Base-by-base conservation (phyloP, 2,329 filamentous ascomycete genomes). In the Teratosphaeria gauchensis region DNA sequence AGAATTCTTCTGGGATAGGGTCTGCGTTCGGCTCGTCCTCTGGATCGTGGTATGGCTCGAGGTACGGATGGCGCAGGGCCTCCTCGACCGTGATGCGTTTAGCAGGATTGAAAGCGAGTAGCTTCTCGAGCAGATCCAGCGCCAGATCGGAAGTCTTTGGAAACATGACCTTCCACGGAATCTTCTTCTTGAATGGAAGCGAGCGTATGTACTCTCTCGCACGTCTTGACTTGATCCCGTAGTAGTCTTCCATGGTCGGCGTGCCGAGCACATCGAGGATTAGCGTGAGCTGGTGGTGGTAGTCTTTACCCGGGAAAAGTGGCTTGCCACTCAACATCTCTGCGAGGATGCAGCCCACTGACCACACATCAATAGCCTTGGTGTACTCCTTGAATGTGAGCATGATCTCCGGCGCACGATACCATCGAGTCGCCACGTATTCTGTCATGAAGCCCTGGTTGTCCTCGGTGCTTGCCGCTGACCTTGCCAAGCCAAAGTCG, bases 391-490 rank as follows among this genome's bases (percentile, higher is more conserved):
- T 97, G 82, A 97, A 99, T 12, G 94, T 99, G 78, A 99, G 87
- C 94, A 99, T 99, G 75, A 99, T 99, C 75, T 99, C 94, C 3
- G 94, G 94, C 5, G 94, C 94, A 76, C 94, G 91, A 77, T 99
- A 99, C 94, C 94, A 99, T 70, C 94, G 87, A 53, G 94, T 99
- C 56, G 94, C 94, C 59, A 99, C 94, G 74, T 99, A 99, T 95
- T 99, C 94, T 16, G 94, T 99, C 94, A 99, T 99, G 84, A 99
- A 99, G 24, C 94, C 94, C n/a, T 92, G 96, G 78, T 99, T 99
- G 76, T 99, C 94, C 72, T 99, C 94, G 66, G 95, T 95, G 9
- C 92, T 96, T 8, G 94, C 94, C 12, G 94, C 94, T 9, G 92
- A 97, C 32, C 72, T 87, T 54, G 94, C 94, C 59, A 99, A 84